phyloP scores from a whole-genome alignment of 2,329 filamentous ascomycete species.

The Verticillium albo-atrum region DNA sequence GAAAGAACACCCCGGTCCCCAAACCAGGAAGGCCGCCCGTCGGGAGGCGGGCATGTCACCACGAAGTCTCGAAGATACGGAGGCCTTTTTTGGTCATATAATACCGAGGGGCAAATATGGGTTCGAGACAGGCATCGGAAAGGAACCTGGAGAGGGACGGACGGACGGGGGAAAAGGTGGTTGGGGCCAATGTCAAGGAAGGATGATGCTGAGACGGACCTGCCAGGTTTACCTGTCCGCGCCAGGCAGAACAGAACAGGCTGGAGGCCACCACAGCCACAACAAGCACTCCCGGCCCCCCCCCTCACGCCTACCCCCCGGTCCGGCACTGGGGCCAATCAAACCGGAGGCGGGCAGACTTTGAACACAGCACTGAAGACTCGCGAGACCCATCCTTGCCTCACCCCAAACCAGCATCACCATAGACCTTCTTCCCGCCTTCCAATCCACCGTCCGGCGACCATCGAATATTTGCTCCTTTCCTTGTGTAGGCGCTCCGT shows the following conservation, averaged over 20 bases:
- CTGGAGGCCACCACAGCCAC: neutral
- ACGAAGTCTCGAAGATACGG: neutral
- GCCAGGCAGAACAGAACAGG: neutral
- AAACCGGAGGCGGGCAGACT: constrained; percentile 28
- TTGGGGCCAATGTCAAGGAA: neutral
- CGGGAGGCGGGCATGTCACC: neutral
- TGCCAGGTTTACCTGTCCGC: neutral
- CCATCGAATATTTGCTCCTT: constrained; percentile 1
- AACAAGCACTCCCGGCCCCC: neutral
- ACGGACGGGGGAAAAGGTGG: neutral
- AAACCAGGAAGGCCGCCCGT: neutral
- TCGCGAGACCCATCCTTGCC: constrained; percentile 3
- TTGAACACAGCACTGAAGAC: constrained; percentile 15
- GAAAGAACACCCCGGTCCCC: neutral
- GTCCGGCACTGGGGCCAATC: constrained; percentile 23
- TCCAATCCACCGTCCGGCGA: constrained; percentile 6
- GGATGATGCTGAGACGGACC: neutral
- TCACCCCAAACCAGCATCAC: constrained; percentile 8
- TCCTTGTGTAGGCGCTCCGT: constrained; percentile 12
- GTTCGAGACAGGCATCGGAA: neutral
- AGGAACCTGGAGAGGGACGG: neutral
- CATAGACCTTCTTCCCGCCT: constrained; percentile 6
- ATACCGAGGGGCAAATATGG: neutral
- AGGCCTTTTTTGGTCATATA: neutral
- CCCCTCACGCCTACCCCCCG: neutral